These are phyloP conservation scores for Alternaria arborescens DNA, from an alignment of 2,329 filamentous ascomycete species.

Conservation along the genomic window DNA sequence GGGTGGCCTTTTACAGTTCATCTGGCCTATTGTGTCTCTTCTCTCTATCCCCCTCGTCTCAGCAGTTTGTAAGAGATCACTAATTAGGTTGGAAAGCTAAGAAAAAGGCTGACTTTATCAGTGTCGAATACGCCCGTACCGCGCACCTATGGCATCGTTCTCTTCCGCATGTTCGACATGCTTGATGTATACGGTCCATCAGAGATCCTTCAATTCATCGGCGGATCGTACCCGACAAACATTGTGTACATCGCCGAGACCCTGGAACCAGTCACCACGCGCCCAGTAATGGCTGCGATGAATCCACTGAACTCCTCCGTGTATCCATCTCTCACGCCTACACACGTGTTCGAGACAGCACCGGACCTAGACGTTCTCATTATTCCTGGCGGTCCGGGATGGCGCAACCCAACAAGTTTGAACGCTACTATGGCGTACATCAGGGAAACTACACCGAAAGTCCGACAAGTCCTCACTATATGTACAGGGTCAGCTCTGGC, in stretches of 20 bases:
- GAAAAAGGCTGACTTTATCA: not conserved
- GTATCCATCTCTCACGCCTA: constrained; percentile 54
- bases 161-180: constrained; percentile 42
- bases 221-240: constrained; percentile 32
- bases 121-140: constrained; percentile 21
- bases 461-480: constrained; percentile 68
- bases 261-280: constrained; percentile 43
- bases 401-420: constrained; percentile 34
- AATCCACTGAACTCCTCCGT: constrained; percentile 38
- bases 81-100: not conserved
- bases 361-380: constrained; percentile 68
- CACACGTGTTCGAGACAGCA: constrained; percentile 63
- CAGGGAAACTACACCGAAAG: constrained; percentile 54
- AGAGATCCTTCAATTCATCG: constrained; percentile 51
- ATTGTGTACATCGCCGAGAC: constrained; percentile 31
- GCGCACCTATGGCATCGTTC: constrained; percentile 35
- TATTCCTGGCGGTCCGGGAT: constrained; percentile 69
- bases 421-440: constrained; percentile 51
- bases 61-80: constrained; percentile 2
- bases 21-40: not conserved
- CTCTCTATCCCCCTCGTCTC: not conserved
- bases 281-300: constrained; percentile 27
- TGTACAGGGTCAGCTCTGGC: constrained; percentile 70
- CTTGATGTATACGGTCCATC: constrained; percentile 52
- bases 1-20: constrained; percentile 8